phyloP scores from a whole-genome alignment of 2,329 filamentous ascomycete genomes.

The Claviceps digitariae region DNA sequence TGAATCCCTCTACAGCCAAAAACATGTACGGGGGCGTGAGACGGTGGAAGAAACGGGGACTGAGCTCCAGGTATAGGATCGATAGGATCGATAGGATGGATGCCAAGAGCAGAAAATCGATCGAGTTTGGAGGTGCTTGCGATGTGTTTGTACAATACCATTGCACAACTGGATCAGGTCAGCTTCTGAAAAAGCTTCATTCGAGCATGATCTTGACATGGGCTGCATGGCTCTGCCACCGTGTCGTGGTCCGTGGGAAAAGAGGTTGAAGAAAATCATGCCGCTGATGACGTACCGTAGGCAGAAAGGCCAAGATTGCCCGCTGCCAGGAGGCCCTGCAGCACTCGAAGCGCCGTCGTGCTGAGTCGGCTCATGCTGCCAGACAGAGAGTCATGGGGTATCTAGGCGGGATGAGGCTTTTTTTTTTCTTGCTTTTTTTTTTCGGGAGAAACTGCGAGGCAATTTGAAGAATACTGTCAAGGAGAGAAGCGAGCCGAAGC shows the following conservation, averaged over 20 bases:
- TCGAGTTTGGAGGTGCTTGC: slow-evolving; percentile 37
- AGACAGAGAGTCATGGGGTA: neutral
- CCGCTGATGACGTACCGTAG: slow-evolving; percentile 8
- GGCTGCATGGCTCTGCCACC: neutral
- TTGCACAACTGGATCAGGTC: slow-evolving; percentile 35
- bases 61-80: slow-evolving; percentile 37
- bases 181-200: neutral
- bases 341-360: slow-evolving; percentile 7
- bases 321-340: slow-evolving; percentile 9
- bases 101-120: slow-evolving; percentile 45
- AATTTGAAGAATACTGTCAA: neutral
- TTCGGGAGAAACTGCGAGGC: neutral
- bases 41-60: slow-evolving; percentile 30
- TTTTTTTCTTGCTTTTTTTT: neutral
- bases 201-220: neutral
- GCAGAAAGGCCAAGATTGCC: slow-evolving; percentile 10
- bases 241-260: neutral
- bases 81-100: slow-evolving; percentile 42
- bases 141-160: slow-evolving; percentile 46
- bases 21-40: slow-evolving; percentile 34
- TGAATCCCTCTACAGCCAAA: slow-evolving; percentile 35
- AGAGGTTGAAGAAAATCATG: neutral
- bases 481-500: neutral
- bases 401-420: neutral
- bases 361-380: slow-evolving; percentile 8